A percentile compares a stretch with the other conserved stretches of the same genome.
Conservation (phyloP, 441 rosid species). For the Euphorbia schlechtendalii region DNA sequence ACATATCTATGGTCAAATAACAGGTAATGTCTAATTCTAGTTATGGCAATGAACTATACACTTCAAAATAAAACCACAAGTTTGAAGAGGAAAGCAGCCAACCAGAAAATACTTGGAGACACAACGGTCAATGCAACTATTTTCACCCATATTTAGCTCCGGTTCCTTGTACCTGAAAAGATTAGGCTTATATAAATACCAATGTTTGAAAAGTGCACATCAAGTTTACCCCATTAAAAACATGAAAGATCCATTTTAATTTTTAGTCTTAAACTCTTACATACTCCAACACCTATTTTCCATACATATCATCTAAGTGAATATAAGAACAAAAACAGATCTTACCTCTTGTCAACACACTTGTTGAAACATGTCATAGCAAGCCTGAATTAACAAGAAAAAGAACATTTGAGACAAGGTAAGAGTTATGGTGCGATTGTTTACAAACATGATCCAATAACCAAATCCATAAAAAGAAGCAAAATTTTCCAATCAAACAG, state of each 20-base stretch:
- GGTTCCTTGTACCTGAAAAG: constrained; percentile 74
- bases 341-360: constrained; percentile 86
- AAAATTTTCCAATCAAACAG: not conserved
- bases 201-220: not conserved
- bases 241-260: no score
- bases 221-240: no score
- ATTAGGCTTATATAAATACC: constrained; percentile 5
- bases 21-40: not conserved
- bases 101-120: constrained; percentile 97
- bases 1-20: no score
- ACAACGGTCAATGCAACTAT: constrained; percentile 96
- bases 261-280: no score
- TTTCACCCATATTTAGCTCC: constrained; percentile 97
- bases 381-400: constrained; percentile 55
- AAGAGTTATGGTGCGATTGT: no score
- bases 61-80: not conserved
- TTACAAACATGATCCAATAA: no score
- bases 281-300: no score
- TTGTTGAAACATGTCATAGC: constrained; percentile 81
- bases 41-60: not conserved
- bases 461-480: no score
- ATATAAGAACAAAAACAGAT: no score
- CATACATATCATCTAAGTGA: no score
- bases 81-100: not conserved
- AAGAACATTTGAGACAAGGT: not conserved